Base-by-base conservation (phyloP, 805 yeast species). In the Nakazawaea ernobii region DNA sequence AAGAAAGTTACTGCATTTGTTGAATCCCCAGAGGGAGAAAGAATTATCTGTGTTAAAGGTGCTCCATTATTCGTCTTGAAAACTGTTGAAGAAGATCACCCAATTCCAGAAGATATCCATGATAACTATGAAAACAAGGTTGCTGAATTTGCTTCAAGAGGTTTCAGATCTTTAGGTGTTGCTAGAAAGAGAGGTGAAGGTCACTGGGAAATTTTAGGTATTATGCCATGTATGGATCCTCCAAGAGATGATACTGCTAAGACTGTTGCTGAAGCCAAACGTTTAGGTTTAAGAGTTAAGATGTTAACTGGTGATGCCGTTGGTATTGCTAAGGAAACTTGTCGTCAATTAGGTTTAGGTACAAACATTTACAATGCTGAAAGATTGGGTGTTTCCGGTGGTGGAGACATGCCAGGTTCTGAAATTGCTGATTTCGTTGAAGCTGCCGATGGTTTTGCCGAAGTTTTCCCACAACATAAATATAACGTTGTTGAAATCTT, bases 281-380 rank as follows among this genome's bases (percentile, higher is more conserved):
- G 74, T 59, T 81, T 90, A 66, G 97, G 97, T 82, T 80, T 90
- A 67, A 84, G 94, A 75, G 94, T 90, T 62, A 90, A 90, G 85
- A 90, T 90, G 97, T 83, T 90, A 71, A 90, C 97, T 75, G 97
- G 97, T 83, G 97, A 90, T 77, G 97, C 97, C 71, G 96, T 90
- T 66, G 97, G 96, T 81, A 90, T 90, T 75, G 97, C 97, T 65
- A 86, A 89, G 82, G 97, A 90, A 79, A 90, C 97, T 69, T 88
- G 96, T 75, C 86, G 96, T 75, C 97, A 90, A 80, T 82, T 90
- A 70, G 97, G 97, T 71, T 77, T 90, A 61, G 97, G 97, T 75
- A 86, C 95, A 61, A 88, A 88, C 85, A 89, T 90, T 65, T 90
- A 87, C 79, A 90, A 90, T 70, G 97, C 97, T 64, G 97, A 90